Base-by-base conservation (phyloP, 257 asterid species). In the Nicotiana undulata region DNA sequence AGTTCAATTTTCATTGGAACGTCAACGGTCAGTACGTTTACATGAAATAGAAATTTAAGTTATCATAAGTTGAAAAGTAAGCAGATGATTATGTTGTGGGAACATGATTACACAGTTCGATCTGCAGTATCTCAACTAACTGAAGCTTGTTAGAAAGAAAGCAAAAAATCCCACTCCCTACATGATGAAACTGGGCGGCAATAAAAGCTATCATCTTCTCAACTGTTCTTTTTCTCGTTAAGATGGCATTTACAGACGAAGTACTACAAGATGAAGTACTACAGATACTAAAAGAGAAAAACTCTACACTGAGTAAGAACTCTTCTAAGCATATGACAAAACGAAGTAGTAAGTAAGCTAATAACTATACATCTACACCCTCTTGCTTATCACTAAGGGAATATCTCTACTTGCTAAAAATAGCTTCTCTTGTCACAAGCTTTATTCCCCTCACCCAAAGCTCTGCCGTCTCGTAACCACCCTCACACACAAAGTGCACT, bases 401-500 rank as follows among this genome's bases (percentile, higher is more conserved):
- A 28, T 51, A 26, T 75, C 65, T 17, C 80, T 63, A 78, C 65
- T 76, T 15, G 12, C 76, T 66, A 55, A 81, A 82, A 59, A 51
- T 76, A 63, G 86, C 80, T 16, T 82, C 82, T 40, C 82, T 76
- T 6, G 90, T 89, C 59, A 87, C 79, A 24, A 87, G 89, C 68
- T 79, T 83, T 75, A 89, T 86, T 20, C 90, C 92, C 63, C 87
- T 89, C 58, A 86, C 91, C 90, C 92, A 87, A 75, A 89, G 51
- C 79, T 84, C 84, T 8, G 91, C 90, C 83, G 79, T 88, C 82
- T 91, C 97, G 55, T 20, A 16, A n/a, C 94, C 97, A 52, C 92
- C 97, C 37, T 89, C 91, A 63, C 94, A 90, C 81, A 85, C 90
- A 80, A 93, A 93, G 85, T 93, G 97, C 84, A 91, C 84, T 85